phyloP scores from a whole-genome alignment of 2,329 filamentous ascomycete genomes.

The Xylaria polymorpha region DNA sequence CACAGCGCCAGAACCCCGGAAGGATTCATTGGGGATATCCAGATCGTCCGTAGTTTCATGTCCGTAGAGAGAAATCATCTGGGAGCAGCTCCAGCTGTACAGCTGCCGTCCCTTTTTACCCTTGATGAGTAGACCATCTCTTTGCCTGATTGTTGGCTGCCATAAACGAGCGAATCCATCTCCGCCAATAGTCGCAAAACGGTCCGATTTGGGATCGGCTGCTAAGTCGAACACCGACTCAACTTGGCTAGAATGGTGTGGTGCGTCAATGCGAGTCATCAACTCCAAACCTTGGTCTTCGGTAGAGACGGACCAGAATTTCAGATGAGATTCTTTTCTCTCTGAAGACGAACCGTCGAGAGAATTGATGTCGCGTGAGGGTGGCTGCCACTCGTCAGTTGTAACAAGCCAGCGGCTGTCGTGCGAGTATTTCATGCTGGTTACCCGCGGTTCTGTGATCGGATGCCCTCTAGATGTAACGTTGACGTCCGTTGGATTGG shows the following conservation, averaged over 20 bases:
- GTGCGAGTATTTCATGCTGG: constrained; percentile 77
- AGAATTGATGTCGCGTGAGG: constrained; percentile 72
- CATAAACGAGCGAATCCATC: constrained; percentile 84
- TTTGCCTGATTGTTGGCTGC: constrained; percentile 77
- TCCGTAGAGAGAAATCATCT: constrained; percentile 64
- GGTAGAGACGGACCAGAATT: constrained; percentile 84
- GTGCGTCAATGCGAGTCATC: constrained; percentile 83
- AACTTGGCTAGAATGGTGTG: constrained; percentile 71
- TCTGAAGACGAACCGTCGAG: constrained; percentile 60
- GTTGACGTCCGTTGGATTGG: constrained; percentile 85
- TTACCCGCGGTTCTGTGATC: constrained; percentile 82
- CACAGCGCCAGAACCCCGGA: constrained; percentile 69
- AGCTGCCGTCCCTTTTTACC: constrained; percentile 68
- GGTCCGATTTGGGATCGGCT: constrained; percentile 73
- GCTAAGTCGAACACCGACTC: constrained; percentile 77
- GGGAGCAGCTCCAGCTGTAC: constrained; percentile 79
- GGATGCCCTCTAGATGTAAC: constrained; percentile 76
- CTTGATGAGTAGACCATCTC: constrained; percentile 74
- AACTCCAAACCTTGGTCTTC: constrained; percentile 73
- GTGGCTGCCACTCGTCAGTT: constrained; percentile 89
- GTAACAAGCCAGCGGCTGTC: constrained; percentile 93
- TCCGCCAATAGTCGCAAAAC: constrained; percentile 87
- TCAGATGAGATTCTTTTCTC: constrained; percentile 81
- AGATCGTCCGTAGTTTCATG: constrained; percentile 52
- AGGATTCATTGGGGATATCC: constrained; percentile 47